Conservation (phyloP, 345 rosid genomes). For the Syzygium aqueum region DNA sequence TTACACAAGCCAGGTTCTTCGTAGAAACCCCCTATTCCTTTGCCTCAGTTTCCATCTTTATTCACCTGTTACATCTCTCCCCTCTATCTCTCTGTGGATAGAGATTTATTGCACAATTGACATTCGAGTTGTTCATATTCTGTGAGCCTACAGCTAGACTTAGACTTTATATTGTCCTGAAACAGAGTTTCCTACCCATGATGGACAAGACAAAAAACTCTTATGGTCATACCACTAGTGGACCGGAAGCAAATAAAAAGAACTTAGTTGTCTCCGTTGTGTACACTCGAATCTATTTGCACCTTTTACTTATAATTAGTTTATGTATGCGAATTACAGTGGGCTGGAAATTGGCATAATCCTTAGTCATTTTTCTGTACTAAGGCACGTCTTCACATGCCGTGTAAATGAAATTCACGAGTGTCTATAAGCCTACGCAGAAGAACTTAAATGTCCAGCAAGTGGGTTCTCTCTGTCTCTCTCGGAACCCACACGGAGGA, state of each 20-base stretch:
- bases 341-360: background rate
- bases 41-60: conserved; percentile 7
- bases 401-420: background rate
- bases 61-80: background rate
- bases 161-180: background rate
- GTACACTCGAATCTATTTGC: background rate
- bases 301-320: background rate
- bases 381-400: background rate
- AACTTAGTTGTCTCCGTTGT: background rate
- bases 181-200: background rate
- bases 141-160: background rate
- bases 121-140: background rate
- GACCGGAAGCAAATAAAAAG: background rate
- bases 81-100: background rate
- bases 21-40: conserved; percentile 7
- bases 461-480: background rate
- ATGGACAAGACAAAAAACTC: background rate
- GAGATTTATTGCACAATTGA: background rate
- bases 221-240: background rate
- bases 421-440: background rate
- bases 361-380: background rate
- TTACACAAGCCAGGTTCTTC: conserved; percentile 16
- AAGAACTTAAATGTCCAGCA: background rate
- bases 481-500: conserved; percentile 1
- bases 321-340: background rate